Percentiles rank a stretch among this genome's conserved stretches.
phyloP scores from a whole-genome alignment of 2,329 filamentous ascomycete genomes.

The Aotearoamyces nothofagi region DNA sequence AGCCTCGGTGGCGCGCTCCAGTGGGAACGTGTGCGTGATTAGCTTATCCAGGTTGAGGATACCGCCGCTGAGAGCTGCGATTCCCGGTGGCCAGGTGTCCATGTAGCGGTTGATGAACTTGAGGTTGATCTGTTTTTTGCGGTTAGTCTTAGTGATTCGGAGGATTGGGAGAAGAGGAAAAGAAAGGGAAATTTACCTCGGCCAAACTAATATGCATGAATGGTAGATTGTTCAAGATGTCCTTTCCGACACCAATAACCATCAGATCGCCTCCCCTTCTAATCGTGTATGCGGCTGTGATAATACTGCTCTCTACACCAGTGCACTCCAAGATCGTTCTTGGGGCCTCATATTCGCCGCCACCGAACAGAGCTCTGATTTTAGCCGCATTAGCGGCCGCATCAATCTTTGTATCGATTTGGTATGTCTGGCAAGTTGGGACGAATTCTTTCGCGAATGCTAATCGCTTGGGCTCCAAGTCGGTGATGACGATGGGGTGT shows the following conservation, averaged over 20 bases:
- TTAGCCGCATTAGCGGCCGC: conserved; percentile 32
- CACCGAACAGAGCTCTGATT: conserved; percentile 38
- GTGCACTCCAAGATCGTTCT: conserved; percentile 49
- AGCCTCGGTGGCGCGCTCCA: conserved; percentile 46
- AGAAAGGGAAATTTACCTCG: conserved; percentile 10
- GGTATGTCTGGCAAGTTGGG: conserved; percentile 37
- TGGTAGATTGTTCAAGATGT: conserved; percentile 43
- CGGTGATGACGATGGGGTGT: conserved; percentile 47
- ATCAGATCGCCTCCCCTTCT: conserved; percentile 43
- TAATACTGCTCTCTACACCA: conserved; percentile 46
- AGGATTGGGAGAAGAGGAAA: too few relatives aligned
- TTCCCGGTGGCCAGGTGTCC: conserved; percentile 54
- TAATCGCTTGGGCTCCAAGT: conserved; percentile 39
- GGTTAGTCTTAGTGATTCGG: neutral
- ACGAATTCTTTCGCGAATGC: conserved; percentile 42
- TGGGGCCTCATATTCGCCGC: conserved; percentile 37
- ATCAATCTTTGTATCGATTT: conserved; percentile 28
- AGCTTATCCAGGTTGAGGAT: conserved; percentile 45
- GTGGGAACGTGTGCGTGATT: conserved; percentile 45
- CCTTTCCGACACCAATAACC: conserved; percentile 54
- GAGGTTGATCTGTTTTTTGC: conserved; percentile 38
- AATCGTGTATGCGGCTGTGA: conserved; percentile 39
- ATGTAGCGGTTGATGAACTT: conserved; percentile 58
- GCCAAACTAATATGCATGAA: conserved; percentile 12
- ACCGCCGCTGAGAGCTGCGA: conserved; percentile 41